A percentile compares a stretch with the other conserved stretches of the same genome.
phyloP scores from a whole-genome alignment of 1,139 yeast genomes.

The Yamadazyma siamensis region DNA sequence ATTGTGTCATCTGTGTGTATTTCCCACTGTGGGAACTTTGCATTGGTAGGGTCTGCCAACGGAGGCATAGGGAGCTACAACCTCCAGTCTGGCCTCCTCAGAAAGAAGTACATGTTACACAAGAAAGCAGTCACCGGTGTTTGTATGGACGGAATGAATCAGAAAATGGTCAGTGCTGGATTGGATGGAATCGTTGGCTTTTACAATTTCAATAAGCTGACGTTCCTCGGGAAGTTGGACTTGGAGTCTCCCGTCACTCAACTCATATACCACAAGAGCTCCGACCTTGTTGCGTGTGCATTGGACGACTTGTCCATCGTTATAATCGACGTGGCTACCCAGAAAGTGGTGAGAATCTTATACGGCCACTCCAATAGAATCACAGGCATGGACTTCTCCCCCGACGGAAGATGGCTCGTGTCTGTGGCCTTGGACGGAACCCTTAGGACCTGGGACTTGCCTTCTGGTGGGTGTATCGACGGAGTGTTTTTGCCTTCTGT shows the following conservation, averaged over 20 bases:
- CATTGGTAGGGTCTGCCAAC: conserved; percentile 80
- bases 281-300: conserved; percentile 82
- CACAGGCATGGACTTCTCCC: conserved; percentile 85
- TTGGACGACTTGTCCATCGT: conserved; percentile 85
- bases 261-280: conserved; percentile 72
- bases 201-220: conserved; percentile 76
- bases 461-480: conserved; percentile 96
- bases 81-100: conserved; percentile 79
- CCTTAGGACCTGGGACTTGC: conserved; percentile 94
- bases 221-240: conserved; percentile 63
- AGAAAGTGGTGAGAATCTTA: conserved; percentile 77
- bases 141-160: conserved; percentile 85
- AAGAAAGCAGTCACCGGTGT: conserved; percentile 83
- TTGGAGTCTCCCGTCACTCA: conserved; percentile 76
- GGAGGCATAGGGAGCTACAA: conserved; percentile 92
- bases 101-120: conserved; percentile 69
- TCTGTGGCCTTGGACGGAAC: conserved; percentile 84
- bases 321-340: conserved; percentile 78
- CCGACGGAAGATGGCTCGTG: conserved; percentile 94
- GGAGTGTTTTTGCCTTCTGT: conserved; percentile 78
- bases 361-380: conserved; percentile 90
- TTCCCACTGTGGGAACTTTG: conserved; percentile 95
- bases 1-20: conserved; percentile 77
- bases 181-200: conserved; percentile 88
- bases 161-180: conserved; percentile 82